Evolutionary conservation across 768 basidiomycete genomes (phyloP).

Genomic region (Gymnopilus junonius): DNA sequence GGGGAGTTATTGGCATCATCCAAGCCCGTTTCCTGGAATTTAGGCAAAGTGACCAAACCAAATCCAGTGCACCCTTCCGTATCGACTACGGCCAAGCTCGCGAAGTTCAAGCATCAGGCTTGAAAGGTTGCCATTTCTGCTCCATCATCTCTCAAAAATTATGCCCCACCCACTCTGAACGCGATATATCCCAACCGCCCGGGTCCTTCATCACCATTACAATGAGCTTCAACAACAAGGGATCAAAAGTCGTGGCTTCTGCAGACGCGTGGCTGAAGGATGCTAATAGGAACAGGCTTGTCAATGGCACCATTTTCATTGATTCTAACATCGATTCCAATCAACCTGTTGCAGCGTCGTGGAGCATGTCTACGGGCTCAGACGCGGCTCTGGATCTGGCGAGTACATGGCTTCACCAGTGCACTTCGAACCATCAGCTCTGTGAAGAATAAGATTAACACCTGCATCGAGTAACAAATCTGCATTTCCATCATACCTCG

Average conservation of each 20-base stretch:
- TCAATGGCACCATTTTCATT: background rate
- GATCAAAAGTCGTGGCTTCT: background rate
- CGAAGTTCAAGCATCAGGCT: slow-evolving; percentile 6
- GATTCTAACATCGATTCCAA: background rate
- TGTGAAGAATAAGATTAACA: slow-evolving; percentile 12
- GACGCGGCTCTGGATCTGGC: slow-evolving; percentile 11
- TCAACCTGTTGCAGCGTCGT: background rate
- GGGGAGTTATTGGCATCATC: background rate
- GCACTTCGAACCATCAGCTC: background rate
- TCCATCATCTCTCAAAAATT: slow-evolving; percentile 10
- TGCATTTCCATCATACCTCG: slow-evolving; percentile 6
- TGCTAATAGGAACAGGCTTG: background rate
- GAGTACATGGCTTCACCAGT: background rate
- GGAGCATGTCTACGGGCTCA: slow-evolving; percentile 12
- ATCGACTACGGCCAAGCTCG: background rate
- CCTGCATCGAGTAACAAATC: background rate
- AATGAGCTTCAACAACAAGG: background rate
- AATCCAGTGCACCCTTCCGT: background rate
- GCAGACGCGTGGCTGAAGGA: background rate
- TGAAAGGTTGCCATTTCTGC: slow-evolving; percentile 12
- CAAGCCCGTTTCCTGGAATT: background rate
- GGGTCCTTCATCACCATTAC: background rate
- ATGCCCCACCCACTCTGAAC: slow-evolving; percentile 8
- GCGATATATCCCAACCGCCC: background rate
- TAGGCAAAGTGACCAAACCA: background rate